Evolutionary conservation across 148 eudicot species (phyloP).

Genomic region (Euryodendron excelsum): DNA sequence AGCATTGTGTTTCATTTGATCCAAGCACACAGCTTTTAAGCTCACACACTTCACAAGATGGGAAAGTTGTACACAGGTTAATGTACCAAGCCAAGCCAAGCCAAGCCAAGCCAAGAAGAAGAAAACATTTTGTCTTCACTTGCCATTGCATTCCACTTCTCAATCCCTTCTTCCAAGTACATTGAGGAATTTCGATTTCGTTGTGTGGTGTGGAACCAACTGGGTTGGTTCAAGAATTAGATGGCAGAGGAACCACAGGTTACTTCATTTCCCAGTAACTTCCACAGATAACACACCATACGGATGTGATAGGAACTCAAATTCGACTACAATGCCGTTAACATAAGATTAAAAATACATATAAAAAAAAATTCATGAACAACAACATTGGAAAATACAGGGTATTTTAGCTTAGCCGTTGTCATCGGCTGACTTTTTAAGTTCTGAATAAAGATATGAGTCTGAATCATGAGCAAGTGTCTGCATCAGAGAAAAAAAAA

Average conservation of each 20-base stretch:
- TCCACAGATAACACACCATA: not conserved
- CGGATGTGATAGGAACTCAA: not conserved
- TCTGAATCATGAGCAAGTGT: slow-evolving; percentile 90
- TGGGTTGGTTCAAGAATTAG: not conserved
- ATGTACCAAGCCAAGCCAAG: no score
- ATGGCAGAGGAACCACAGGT: not conserved
- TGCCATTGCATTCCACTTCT: no score
- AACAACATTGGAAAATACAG: not conserved
- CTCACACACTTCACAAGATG: no score
- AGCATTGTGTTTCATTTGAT: no score
- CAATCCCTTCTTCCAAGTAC: no score
- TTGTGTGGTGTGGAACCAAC: no score
- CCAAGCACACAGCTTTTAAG: no score
- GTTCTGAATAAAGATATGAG: slow-evolving; percentile 33
- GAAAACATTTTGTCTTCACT: no score
- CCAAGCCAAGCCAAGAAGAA: no score
- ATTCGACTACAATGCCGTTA: not conserved
- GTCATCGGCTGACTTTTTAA: slow-evolving; percentile 21
- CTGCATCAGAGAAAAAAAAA: slow-evolving; percentile 46
- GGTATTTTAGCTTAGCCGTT: not conserved
- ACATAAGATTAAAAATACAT: not conserved
- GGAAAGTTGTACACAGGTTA: no score
- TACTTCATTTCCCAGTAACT: not conserved
- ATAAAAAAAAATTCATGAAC: no score
- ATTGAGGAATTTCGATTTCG: no score